Percentiles rank a stretch among this genome's conserved stretches.
phyloP scores from a whole-genome alignment of 257 asterid species.

The Solanum bulbocastanum region DNA sequence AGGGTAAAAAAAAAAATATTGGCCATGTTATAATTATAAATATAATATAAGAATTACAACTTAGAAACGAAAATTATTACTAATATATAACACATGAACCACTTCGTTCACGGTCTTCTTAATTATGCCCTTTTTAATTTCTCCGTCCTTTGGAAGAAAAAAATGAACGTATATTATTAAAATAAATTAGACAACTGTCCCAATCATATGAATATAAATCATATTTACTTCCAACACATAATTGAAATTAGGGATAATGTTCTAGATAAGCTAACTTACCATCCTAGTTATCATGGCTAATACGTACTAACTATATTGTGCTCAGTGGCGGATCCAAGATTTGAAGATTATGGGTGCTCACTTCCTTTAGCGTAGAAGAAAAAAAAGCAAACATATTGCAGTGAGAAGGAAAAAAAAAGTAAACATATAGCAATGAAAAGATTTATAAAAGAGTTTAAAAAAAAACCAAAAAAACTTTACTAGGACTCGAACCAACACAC shows the following conservation, averaged over 20 bases:
- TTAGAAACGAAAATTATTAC: not conserved
- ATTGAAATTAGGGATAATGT: not conserved
- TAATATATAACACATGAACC: not conserved
- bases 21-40: not conserved
- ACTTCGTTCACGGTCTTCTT: not conserved
- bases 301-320: not conserved
- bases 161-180: not conserved
- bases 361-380: too few relatives aligned
- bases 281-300: not conserved
- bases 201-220: not conserved
- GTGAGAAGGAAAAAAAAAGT: too few relatives aligned
- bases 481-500: too few relatives aligned
- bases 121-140: not conserved
- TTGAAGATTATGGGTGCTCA: too few relatives aligned
- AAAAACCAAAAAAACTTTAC: too few relatives aligned
- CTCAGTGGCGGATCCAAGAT: too few relatives aligned
- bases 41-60: not conserved
- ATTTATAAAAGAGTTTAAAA: too few relatives aligned
- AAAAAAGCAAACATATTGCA: too few relatives aligned
- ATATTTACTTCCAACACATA: not conserved
- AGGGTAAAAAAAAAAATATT: not conserved
- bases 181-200: not conserved
- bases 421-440: too few relatives aligned
- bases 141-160: not conserved
- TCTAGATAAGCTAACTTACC: not conserved